Percentiles rank a stretch among this genome's conserved stretches.
These are phyloP conservation scores for Botrytis pseudocinerea DNA, from an alignment of 2,329 filamentous ascomycete genomes.

Conservation along the genomic window DNA sequence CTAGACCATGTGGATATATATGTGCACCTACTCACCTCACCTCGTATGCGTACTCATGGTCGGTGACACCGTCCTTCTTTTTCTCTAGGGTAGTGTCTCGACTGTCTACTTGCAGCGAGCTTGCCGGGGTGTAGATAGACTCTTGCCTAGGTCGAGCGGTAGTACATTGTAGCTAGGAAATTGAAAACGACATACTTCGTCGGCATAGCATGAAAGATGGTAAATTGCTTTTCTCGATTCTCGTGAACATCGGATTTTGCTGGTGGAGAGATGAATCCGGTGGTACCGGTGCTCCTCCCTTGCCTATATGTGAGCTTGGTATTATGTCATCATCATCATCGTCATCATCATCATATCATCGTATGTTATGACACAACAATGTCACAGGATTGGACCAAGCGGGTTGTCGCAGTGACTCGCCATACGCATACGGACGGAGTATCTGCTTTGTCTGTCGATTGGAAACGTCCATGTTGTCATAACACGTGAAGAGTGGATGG, in stretches of 20 bases:
- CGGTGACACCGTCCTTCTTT: background rate
- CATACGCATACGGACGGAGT: too few relatives aligned
- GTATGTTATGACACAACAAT: background rate
- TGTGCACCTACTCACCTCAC: background rate
- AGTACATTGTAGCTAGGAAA: background rate
- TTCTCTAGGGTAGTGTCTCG: background rate
- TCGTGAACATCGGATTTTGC: background rate
- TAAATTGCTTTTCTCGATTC: background rate
- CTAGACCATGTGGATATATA: background rate
- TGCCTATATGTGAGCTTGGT: background rate
- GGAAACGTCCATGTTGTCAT: slow-evolving; percentile 10
- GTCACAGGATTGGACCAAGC: background rate
- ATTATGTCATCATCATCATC: background rate
- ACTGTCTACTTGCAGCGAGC: too few relatives aligned
- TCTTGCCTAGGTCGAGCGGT: too few relatives aligned
- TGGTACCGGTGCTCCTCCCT: too few relatives aligned
- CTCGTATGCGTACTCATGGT: background rate
- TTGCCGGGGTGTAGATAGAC: background rate
- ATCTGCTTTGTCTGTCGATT: background rate
- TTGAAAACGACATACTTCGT: background rate
- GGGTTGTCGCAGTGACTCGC: background rate
- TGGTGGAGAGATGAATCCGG: background rate
- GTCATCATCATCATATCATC: background rate
- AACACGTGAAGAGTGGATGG: background rate
- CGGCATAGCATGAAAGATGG: background rate